Conservation (phyloP, 1,284 basidiomycete species). For the Afroboletus lepidellus region DNA sequence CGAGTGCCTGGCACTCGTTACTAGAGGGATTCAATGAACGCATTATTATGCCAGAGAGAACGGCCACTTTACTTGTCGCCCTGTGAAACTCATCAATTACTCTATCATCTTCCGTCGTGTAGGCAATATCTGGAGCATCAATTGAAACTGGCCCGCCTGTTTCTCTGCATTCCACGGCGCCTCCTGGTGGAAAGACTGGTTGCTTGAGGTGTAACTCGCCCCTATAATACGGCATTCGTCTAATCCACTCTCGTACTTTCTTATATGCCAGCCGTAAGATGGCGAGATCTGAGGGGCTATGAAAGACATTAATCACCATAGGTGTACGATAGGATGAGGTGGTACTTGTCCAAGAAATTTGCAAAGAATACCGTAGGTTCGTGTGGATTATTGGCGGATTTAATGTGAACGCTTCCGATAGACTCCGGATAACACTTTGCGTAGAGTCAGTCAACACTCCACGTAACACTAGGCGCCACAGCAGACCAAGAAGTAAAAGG, state of each 20-base stretch:
- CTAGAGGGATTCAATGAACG: background rate
- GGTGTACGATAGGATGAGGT: background rate
- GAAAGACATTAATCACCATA: conserved; percentile 1
- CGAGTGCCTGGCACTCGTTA: conserved; percentile 52
- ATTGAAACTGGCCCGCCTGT: conserved; percentile 39
- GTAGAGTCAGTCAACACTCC: background rate
- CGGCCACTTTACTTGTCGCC: conserved; percentile 22
- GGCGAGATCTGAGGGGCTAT: conserved; percentile 52
- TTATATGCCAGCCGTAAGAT: conserved; percentile 59
- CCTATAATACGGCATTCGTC: conserved; percentile 55
- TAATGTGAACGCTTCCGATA: conserved; percentile 44
- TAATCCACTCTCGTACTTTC: conserved; percentile 52
- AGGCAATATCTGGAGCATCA: conserved; percentile 47
- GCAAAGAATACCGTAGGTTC: conserved; percentile 39
- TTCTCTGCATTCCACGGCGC: conserved; percentile 39
- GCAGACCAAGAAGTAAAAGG: conserved; percentile 19
- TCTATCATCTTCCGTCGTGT: conserved; percentile 55
- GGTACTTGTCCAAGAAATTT: conserved; percentile 27
- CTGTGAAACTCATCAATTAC: conserved; percentile 47
- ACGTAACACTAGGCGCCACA: background rate
- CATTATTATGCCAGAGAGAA: background rate
- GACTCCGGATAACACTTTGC: conserved; percentile 41
- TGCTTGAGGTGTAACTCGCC: conserved; percentile 49
- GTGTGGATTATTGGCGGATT: conserved; percentile 36
- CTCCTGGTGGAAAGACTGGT: conserved; percentile 48